These are phyloP conservation scores for Botrytis squamosa DNA, from an alignment of 2,329 filamentous ascomycete species.

Conservation along the genomic window DNA sequence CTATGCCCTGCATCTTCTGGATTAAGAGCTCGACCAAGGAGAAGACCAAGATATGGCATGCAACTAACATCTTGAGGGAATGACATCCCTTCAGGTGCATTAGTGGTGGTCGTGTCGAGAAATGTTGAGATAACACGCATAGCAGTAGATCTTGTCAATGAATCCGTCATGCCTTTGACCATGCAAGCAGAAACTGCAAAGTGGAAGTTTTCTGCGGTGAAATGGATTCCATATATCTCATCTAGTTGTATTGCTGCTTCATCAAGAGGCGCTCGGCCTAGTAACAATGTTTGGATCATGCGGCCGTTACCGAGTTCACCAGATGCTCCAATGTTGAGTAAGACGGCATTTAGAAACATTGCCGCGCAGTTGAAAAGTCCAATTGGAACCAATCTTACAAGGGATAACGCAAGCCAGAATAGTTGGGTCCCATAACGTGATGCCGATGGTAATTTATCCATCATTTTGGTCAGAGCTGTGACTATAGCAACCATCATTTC, in stretches of 20 bases:
- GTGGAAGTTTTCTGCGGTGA: conserved; percentile 63
- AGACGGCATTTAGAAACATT: conserved; percentile 61
- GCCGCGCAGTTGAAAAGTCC: conserved; percentile 65
- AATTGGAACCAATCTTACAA: conserved; percentile 62
- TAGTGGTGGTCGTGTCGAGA: conserved; percentile 50
- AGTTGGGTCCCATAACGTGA: conserved; percentile 68
- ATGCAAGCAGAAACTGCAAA: conserved; percentile 65
- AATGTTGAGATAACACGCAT: conserved; percentile 62
- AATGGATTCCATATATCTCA: conserved; percentile 64
- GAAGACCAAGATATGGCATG: conserved; percentile 58
- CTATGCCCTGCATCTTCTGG: conserved; percentile 62
- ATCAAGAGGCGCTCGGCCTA: conserved; percentile 59
- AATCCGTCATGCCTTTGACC: conserved; percentile 62
- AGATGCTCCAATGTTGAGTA: conserved; percentile 62
- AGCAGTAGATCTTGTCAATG: conserved; percentile 56
- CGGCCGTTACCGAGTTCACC: conserved; percentile 58
- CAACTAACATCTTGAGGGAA: conserved; percentile 37
- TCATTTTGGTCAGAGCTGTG: conserved; percentile 68
- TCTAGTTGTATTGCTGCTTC: conserved; percentile 62
- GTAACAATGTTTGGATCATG: conserved; percentile 59
- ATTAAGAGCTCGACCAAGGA: conserved; percentile 56
- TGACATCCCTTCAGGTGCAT: conserved; percentile 29
- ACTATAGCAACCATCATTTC: conserved; percentile 70
- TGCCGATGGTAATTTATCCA: conserved; percentile 63
- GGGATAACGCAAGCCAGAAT: conserved; percentile 68